Evolutionary conservation across 164 flowering plant species (phyloP), one percentile per base, ranked within the genome.

Genomic region (Santalum album): DNA sequence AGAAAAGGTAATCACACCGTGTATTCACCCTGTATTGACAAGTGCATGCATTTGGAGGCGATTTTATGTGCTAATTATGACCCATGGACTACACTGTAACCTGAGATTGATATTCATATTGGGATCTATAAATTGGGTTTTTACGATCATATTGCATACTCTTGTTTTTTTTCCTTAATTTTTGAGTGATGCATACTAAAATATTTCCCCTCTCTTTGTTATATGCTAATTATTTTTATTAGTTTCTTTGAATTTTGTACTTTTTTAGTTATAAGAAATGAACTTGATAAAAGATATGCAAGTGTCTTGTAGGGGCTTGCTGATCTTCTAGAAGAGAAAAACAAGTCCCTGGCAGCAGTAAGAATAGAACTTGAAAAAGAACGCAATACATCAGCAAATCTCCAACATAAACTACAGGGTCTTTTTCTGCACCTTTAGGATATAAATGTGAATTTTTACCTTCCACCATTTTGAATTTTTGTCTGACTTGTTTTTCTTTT

Each of bases 271-370:
- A 27, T 62, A 55, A 56, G 58, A 56, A 61, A 54, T 60, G 51
- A 64, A 49, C 59, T 70, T 77, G 76, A 73, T 69, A 72, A 66
- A 57, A 54, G 52, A 77, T 64, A 18, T 69, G 53, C 66, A 50
- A 65, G 71, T 74, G 62, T 72, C 69, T 74, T 84, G 65, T 75
- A 86, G 96, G 95, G 83, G 72, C 75, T 79, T 65, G 78, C 82
- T 75, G 82, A 75, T 74, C 42, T 77, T 56, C 60, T 74, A 44
- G 98, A 83, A 64, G 92, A 85, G 65, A 79, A 76, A 56, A 77
- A 56, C 62, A 71, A 73, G 61, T 67, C 79, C 35, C 68, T 74
- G 61, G 74, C 70, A 20, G 62, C 76, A 51, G 53, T 66, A 55
- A 65, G 53, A 62, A 49, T 54, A 65, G 85, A 83, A 57, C 81